These are phyloP conservation scores for Porodaedalea pini DNA, from an alignment of 1,284 basidiomycete genomes.

Conservation along the genomic window DNA sequence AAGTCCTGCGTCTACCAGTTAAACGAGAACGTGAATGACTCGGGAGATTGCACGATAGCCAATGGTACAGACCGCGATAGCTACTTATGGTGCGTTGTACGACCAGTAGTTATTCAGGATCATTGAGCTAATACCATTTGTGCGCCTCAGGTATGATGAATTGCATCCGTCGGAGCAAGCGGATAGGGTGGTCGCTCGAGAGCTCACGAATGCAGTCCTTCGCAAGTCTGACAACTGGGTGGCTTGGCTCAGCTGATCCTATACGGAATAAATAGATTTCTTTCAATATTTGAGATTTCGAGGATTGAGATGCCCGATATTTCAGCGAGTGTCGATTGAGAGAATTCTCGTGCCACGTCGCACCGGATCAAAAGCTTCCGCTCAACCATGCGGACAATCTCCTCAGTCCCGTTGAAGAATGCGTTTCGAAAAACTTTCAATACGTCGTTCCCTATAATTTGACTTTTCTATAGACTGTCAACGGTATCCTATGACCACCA, in stretches of 20 bases:
- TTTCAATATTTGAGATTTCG: not conserved
- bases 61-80: slow-evolving; percentile 30
- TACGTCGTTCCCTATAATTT: too few species aligned
- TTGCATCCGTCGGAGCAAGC: slow-evolving; percentile 33
- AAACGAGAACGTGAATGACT: slow-evolving; percentile 22
- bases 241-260: slow-evolving; percentile 30
- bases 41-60: slow-evolving; percentile 27
- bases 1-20: slow-evolving; percentile 29
- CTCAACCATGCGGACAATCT: too few species aligned
- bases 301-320: not conserved
- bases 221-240: slow-evolving; percentile 28
- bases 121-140: not conserved
- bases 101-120: not conserved
- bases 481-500: too few species aligned
- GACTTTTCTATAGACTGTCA: too few species aligned
- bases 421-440: too few species aligned
- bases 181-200: slow-evolving; percentile 31
- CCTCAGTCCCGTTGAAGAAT: too few species aligned
- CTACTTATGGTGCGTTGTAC: slow-evolving; percentile 30
- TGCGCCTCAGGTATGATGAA: slow-evolving; percentile 25
- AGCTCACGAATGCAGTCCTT: slow-evolving; percentile 29
- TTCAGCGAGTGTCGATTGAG: too few species aligned
- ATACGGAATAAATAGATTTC: not conserved
- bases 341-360: too few species aligned
- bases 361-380: too few species aligned